phyloP scores from a whole-genome alignment of 208 protist species.

The Trypanosomatidae sp. region DNA sequence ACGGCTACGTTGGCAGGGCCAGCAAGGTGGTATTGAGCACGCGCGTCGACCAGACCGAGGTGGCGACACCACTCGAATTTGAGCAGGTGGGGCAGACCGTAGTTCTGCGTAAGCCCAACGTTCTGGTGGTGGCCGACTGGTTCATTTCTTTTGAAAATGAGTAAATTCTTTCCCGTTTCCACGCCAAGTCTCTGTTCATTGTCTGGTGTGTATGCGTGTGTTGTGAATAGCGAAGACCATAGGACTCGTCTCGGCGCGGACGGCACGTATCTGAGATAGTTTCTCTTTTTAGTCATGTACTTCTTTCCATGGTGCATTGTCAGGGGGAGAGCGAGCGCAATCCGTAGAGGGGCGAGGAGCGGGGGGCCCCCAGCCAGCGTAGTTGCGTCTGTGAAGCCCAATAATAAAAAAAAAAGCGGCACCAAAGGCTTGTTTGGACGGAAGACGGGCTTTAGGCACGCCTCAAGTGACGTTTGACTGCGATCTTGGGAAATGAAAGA shows the following conservation, averaged over 20 bases:
- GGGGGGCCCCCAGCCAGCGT: not conserved
- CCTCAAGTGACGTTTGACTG: not conserved
- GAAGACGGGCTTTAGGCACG: not conserved
- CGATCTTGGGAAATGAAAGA: not conserved
- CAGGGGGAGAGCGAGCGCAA: not conserved
- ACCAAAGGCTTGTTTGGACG: not conserved
- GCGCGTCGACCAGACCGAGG: slow-evolving; percentile 1
- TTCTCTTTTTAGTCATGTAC: not conserved
- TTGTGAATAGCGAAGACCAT: not conserved
- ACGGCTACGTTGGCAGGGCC: slow-evolving; percentile 46
- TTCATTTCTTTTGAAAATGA: slow-evolving; percentile 50
- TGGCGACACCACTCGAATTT: slow-evolving; percentile 43
- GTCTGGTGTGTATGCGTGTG: not conserved
- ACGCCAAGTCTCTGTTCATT: not conserved
- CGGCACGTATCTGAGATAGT: not conserved
- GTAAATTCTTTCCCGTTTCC: not conserved
- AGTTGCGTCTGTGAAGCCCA: not conserved
- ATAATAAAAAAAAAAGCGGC: not conserved
- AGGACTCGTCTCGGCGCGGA: not conserved
- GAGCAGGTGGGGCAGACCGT: slow-evolving; percentile 52
- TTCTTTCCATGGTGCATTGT: not conserved
- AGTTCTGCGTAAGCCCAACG: slow-evolving; percentile 59
- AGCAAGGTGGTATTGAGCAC: slow-evolving; percentile 8
- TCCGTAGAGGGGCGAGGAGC: not conserved
- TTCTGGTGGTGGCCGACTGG: slow-evolving; percentile 61